A percentile compares a stretch with the other conserved stretches of the same genome.
Evolutionary conservation across 1,139 yeast species (phyloP).

Genomic region (Candida tetrigidarum): DNA sequence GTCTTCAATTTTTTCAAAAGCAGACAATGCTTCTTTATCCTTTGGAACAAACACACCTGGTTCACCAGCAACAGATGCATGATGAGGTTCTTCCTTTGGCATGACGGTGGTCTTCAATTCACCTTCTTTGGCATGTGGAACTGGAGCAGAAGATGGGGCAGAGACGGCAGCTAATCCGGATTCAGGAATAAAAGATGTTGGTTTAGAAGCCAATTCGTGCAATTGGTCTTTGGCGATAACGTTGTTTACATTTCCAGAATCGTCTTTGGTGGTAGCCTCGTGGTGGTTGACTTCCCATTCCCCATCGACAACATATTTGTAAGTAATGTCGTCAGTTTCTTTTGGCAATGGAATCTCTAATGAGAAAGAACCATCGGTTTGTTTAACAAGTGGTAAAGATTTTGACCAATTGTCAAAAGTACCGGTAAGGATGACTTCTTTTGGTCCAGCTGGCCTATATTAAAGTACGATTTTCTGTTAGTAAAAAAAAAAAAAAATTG

Average conservation of each 20-base stretch:
- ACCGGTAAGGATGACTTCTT: constrained; percentile 74
- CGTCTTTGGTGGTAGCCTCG: constrained; percentile 51
- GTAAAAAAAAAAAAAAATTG: background rate
- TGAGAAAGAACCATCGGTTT: constrained; percentile 62
- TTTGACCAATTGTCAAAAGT: constrained; percentile 78
- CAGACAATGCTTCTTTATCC: constrained; percentile 42
- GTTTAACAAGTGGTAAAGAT: constrained; percentile 59
- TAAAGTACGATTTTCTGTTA: constrained; percentile 5
- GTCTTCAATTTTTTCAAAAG: constrained; percentile 38
- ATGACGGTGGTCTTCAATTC: constrained; percentile 54
- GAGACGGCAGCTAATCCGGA: constrained; percentile 39
- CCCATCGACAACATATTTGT: constrained; percentile 79
- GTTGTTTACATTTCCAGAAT: constrained; percentile 65
- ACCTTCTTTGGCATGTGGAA: constrained; percentile 16
- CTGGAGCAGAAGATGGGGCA: background rate
- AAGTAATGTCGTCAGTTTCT: constrained; percentile 47
- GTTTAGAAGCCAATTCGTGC: constrained; percentile 26
- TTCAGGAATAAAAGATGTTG: constrained; percentile 58
- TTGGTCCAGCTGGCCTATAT: constrained; percentile 74
- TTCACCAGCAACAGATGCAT: constrained; percentile 49
- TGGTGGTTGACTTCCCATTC: constrained; percentile 59
- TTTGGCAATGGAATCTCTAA: constrained; percentile 57
- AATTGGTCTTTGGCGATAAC: constrained; percentile 50
- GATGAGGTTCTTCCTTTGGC: constrained; percentile 55
- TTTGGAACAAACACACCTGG: constrained; percentile 56